Conservation (phyloP, 2,329 filamentous ascomycete species). For the Metarhizium anisopliae region DNA sequence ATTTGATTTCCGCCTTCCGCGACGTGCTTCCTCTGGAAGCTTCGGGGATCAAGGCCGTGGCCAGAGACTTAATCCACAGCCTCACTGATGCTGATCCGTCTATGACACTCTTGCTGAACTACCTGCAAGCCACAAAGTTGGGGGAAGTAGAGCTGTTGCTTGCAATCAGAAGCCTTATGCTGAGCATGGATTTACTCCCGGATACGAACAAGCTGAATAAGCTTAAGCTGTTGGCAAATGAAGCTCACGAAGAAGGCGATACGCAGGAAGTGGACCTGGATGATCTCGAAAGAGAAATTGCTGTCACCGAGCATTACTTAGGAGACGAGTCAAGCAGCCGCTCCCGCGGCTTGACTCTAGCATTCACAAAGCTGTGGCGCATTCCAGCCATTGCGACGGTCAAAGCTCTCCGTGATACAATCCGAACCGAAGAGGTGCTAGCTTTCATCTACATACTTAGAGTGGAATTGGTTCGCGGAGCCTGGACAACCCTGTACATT, state of each 20-base stretch:
- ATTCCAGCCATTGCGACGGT: constrained; percentile 54
- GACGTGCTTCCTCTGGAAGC: constrained; percentile 35
- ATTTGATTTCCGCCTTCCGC: constrained; percentile 49
- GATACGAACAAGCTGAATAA: constrained; percentile 25
- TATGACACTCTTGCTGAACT: constrained; percentile 55
- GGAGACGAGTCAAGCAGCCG: constrained; percentile 55
- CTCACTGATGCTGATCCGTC: constrained; percentile 59
- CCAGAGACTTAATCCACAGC: constrained; percentile 53
- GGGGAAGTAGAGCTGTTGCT: constrained; percentile 58
- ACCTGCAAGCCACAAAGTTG: constrained; percentile 57
- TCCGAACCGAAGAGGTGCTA: constrained; percentile 59
- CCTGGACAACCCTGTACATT: constrained; percentile 66
- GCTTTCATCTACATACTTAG: constrained; percentile 65
- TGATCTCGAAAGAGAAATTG: constrained; percentile 54
- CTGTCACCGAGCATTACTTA: constrained; percentile 58
- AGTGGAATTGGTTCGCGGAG: constrained; percentile 63
- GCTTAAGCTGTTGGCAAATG: constrained; percentile 23
- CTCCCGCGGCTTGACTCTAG: constrained; percentile 55
- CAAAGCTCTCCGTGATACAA: constrained; percentile 51
- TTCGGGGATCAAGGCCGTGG: constrained; percentile 35
- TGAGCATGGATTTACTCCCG: constrained; percentile 54
- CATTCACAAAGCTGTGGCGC: constrained; percentile 60
- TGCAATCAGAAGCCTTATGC: constrained; percentile 57
- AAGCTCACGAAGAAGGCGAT: constrained; percentile 17
- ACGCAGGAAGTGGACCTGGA: constrained; percentile 47